A percentile compares a stretch with the other conserved stretches of the same genome.
Evolutionary conservation across 2,329 filamentous ascomycete genomes (phyloP).

Genomic region (Huntiella omanensis): DNA sequence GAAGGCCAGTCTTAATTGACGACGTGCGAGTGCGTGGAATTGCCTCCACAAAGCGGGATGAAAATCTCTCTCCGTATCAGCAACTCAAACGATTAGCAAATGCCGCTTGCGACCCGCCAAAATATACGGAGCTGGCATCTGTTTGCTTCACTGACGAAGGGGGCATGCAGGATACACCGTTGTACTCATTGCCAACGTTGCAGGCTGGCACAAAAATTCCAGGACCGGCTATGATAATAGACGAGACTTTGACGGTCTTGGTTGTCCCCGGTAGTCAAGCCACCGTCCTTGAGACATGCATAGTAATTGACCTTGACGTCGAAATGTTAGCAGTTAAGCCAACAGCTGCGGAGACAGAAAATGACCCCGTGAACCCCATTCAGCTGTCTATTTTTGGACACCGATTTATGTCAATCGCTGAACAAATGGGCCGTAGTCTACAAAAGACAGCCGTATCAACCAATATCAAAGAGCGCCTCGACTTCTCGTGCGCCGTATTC

Average conservation of each 20-base stretch:
- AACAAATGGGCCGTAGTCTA: slow-evolving; percentile 64
- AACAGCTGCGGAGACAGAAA: background rate
- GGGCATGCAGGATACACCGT: slow-evolving; percentile 47
- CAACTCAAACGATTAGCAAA: slow-evolving; percentile 42
- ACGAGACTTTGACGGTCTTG: slow-evolving; percentile 81
- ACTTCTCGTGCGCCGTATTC: slow-evolving; percentile 69
- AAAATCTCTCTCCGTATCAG: slow-evolving; percentile 67
- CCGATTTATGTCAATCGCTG: slow-evolving; percentile 70
- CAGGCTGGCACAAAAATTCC: slow-evolving; percentile 50
- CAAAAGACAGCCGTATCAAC: slow-evolving; percentile 69
- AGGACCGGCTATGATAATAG: slow-evolving; percentile 73
- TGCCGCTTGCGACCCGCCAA: slow-evolving; percentile 26
- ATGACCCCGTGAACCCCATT: slow-evolving; percentile 40
- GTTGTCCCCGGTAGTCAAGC: slow-evolving; percentile 64
- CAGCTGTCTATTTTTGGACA: slow-evolving; percentile 65
- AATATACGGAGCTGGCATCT: slow-evolving; percentile 38
- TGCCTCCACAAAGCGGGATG: slow-evolving; percentile 22
- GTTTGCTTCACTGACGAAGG: slow-evolving; percentile 61
- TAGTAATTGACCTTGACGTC: slow-evolving; percentile 52
- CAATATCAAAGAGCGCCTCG: slow-evolving; percentile 65
- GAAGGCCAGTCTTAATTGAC: slow-evolving; percentile 76
- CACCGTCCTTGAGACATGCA: slow-evolving; percentile 65
- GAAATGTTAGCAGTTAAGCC: background rate
- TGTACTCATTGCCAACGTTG: slow-evolving; percentile 66
- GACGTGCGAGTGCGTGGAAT: slow-evolving; percentile 79